Evolutionary conservation across 2,329 filamentous ascomycete genomes (phyloP).

Genomic region (Alternaria brassicicola): DNA sequence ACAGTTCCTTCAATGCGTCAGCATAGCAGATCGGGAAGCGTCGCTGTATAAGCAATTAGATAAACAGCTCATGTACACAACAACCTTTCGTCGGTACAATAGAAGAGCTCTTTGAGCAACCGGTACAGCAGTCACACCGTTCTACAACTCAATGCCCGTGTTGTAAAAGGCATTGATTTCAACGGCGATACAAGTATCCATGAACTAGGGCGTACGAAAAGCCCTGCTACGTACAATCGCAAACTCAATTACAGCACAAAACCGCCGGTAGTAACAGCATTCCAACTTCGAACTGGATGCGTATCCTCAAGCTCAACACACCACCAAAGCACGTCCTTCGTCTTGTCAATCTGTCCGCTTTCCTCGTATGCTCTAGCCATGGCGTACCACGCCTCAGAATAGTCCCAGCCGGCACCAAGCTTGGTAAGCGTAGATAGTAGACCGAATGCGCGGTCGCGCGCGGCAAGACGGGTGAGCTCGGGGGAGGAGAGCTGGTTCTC

Average conservation of each 20-base stretch:
- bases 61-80: too few species aligned
- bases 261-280: conserved; percentile 59
- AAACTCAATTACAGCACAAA: conserved; percentile 35
- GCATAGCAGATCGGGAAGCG: too few species aligned
- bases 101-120: background rate
- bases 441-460: conserved; percentile 85
- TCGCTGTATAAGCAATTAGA: too few species aligned
- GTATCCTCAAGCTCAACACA: conserved; percentile 93
- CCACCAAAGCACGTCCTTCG: conserved; percentile 96
- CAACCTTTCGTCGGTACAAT: too few species aligned
- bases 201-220: background rate
- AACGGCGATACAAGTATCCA: background rate
- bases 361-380: conserved; percentile 87
- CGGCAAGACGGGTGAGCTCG: conserved; percentile 80
- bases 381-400: conserved; percentile 90
- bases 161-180: background rate
- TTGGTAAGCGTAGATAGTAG: conserved; percentile 84
- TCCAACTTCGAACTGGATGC: conserved; percentile 79
- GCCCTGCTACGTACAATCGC: background rate
- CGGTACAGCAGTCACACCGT: background rate
- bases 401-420: conserved; percentile 86
- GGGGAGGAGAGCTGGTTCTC: conserved; percentile 62
- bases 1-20: too few species aligned
- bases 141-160: background rate
- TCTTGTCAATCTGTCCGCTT: conserved; percentile 82